Evolutionary conservation across 306 rosid species (phyloP).

Genomic region (Castanea crenata): DNA sequence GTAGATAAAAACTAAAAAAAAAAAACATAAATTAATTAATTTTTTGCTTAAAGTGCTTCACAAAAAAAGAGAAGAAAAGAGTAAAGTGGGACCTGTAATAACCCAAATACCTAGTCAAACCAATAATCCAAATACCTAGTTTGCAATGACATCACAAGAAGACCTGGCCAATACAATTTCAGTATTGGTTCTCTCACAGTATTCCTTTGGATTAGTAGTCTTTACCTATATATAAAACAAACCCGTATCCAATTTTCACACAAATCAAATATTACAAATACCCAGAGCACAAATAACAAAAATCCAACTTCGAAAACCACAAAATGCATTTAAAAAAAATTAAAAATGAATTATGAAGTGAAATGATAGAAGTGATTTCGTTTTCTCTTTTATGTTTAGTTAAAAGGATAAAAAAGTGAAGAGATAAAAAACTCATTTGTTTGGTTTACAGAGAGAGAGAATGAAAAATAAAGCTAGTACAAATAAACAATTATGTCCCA

Average conservation of each 20-base stretch:
- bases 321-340: neutral
- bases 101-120: too few species aligned
- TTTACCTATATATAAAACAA: slow-evolving; percentile 52
- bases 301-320: neutral
- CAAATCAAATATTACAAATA: slow-evolving; percentile 28
- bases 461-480: too few species aligned
- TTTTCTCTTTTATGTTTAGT: too few species aligned
- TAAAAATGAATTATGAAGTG: slow-evolving; percentile 15
- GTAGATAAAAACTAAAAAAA: too few species aligned
- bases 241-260: slow-evolving; percentile 26
- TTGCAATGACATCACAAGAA: slow-evolving; percentile 52
- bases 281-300: slow-evolving; percentile 4
- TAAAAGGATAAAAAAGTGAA: too few species aligned
- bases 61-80: fast-evolving
- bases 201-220: slow-evolving; percentile 89
- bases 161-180: slow-evolving; percentile 80
- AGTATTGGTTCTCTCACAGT: slow-evolving; percentile 89
- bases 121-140: too few species aligned
- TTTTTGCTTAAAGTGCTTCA: too few species aligned
- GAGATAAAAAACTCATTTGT: too few species aligned
- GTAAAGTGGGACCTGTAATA: too few species aligned
- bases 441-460: too few species aligned
- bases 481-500: too few species aligned
- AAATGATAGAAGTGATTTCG: neutral
- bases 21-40: too few species aligned